phyloP scores from a whole-genome alignment of 345 rosid genomes.

The Salix viminalis region DNA sequence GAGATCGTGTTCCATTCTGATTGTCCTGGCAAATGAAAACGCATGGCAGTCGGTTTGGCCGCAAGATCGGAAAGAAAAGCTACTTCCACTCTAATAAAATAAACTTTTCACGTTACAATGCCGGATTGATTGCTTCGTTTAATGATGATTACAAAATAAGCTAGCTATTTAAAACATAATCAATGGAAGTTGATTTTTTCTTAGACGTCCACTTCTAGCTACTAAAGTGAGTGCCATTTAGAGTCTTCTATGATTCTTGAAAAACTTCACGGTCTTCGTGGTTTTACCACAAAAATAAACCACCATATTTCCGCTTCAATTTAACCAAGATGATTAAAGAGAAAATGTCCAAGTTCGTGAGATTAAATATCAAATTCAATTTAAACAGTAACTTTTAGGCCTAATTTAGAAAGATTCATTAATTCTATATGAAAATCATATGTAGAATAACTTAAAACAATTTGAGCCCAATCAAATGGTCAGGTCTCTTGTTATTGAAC shows the following conservation, averaged over 20 bases:
- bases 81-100: background rate
- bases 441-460: no score
- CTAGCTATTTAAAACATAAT: no score
- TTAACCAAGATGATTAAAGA: no score
- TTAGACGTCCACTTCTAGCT: background rate
- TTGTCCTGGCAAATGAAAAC: background rate
- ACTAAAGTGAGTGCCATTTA: background rate
- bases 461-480: fast-evolving
- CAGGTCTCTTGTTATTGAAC: no score
- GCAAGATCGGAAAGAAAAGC: background rate
- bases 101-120: background rate
- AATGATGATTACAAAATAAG: no score
- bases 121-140: background rate
- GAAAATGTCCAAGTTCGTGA: no score
- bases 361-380: no score
- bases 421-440: no score
- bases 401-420: no score
- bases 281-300: background rate
- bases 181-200: background rate
- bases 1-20: background rate
- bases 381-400: no score
- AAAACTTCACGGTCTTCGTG: background rate
- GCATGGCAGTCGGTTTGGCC: background rate
- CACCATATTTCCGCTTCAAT: background rate
- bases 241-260: background rate